Base-by-base conservation (phyloP, 2,329 filamentous ascomycete species). In the Dryadomyces quercivorus region DNA sequence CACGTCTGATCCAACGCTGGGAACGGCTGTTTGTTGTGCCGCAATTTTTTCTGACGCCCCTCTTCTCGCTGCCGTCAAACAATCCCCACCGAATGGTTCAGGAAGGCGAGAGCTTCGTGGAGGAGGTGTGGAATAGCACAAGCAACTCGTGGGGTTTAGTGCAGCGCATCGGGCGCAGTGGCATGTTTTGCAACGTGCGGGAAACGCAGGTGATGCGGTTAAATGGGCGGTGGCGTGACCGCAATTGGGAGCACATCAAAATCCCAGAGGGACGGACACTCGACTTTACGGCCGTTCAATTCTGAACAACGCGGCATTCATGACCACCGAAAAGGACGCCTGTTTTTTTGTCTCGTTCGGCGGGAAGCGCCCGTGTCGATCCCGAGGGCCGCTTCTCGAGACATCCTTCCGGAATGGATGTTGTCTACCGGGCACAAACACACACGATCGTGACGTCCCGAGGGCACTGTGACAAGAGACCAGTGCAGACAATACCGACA, bases 71-170 rank as follows among this genome's bases (percentile, higher is more conserved):
- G 55, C 59, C 57, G 1, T 69, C 72, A 31, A 63, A 87, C 18
- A 86, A 88, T 61, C 75, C 78, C 10, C 75, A 85, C 20, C 75
- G 82, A 3, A 67, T 69, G 1, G 82, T 87, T 57, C 67, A 72
- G 52, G 74, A 79, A 47, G 85, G 82, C 16, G 69, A 83, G 52
- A 57, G 64, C 1, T 75, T 82, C 21, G 65, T 62, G 8, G 77
- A 81, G 59, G 70, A 70, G 52, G 65, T 78, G 6, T 83, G 77
- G 78, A 57, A 65, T 45, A 20, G 9, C 13, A n/a, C n/a, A 2
- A 55, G 62, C 15, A 67, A 68, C 2, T 15, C 43, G 7, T 75
- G 72, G 67, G 62, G 67, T 52, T 61, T 75, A 38, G 69, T 70
- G 8, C 63, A 72, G 43, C 67, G 76, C 22, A 68, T 63, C 3